phyloP scores from a whole-genome alignment of 148 eudicot genomes.

The Nepenthes gracilis region DNA sequence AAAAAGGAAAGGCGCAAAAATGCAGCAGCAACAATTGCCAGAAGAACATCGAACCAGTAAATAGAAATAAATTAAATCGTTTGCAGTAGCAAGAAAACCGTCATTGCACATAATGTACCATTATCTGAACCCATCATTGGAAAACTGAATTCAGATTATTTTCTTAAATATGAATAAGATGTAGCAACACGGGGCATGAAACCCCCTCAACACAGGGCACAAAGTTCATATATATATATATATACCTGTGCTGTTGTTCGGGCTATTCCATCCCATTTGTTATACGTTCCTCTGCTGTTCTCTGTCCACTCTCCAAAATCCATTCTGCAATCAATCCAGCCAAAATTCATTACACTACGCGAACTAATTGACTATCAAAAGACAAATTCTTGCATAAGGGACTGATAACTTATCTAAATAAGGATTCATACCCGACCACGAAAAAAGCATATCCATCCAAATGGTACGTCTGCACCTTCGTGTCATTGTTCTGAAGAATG shows the following conservation, averaged over 20 bases:
- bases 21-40: too few species aligned
- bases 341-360: neutral
- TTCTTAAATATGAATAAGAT: too few species aligned
- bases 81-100: too few species aligned
- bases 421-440: slow-evolving; percentile 75
- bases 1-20: too few species aligned
- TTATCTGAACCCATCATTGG: too few species aligned
- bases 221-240: neutral
- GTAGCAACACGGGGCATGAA: neutral
- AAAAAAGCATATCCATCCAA: slow-evolving; percentile 86
- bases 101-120: too few species aligned
- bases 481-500: slow-evolving; percentile 83
- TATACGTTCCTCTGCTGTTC: slow-evolving; percentile 84
- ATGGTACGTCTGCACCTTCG: slow-evolving; percentile 80
- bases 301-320: slow-evolving; percentile 94
- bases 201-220: too few species aligned
- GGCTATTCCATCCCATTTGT: slow-evolving; percentile 98
- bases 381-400: neutral
- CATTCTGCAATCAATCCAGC: slow-evolving; percentile 39
- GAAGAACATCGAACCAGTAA: too few species aligned
- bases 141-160: too few species aligned
- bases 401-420: neutral
- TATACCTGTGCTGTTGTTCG: slow-evolving; percentile 86
- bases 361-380: neutral
- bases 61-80: too few species aligned